Evolutionary conservation across 2,329 filamentous ascomycete genomes (phyloP).

Genomic region (Fusarium buxicola): DNA sequence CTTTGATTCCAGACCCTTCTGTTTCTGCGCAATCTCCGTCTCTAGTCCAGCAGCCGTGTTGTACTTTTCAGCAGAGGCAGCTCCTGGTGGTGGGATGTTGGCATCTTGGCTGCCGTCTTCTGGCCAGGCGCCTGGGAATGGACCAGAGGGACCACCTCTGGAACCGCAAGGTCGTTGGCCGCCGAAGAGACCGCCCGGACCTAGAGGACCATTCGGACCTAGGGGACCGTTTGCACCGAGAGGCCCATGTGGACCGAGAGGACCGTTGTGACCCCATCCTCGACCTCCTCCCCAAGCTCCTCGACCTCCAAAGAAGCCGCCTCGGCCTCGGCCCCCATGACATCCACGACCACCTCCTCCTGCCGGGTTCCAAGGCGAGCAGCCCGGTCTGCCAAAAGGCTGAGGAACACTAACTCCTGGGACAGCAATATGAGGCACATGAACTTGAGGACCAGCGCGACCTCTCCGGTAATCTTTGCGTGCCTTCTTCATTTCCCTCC

Average conservation of each 20-base stretch:
- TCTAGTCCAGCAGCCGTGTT: conserved; percentile 51
- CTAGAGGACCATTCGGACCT: conserved; percentile 15
- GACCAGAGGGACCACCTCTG: conserved; percentile 7
- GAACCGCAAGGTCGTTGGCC: conserved; percentile 7
- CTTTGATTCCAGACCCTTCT: conserved; percentile 43
- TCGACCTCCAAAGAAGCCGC: conserved; percentile 27
- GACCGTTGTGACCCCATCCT: conserved; percentile 22
- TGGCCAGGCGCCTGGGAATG: conserved; percentile 52
- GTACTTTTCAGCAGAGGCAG: conserved; percentile 52
- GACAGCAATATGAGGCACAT: conserved; percentile 6
- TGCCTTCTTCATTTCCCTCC: conserved; percentile 47
- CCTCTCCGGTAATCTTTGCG: conserved; percentile 47
- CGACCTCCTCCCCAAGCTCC: conserved; percentile 16
- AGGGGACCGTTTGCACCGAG: conserved; percentile 19
- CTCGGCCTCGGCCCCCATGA: conserved; percentile 11
- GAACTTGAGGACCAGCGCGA: conserved; percentile 11
- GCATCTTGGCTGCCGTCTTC: conserved; percentile 42
- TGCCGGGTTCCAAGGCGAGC: conserved; percentile 19
- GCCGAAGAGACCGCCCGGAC: conserved; percentile 13
- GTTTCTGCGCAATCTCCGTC: conserved; percentile 48
- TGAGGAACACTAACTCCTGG: conserved; percentile 13
- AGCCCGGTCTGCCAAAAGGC: conserved; percentile 15
- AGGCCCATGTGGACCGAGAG: conserved; percentile 25
- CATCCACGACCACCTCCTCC: conserved; percentile 23
- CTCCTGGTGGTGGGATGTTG: conserved; percentile 34